Base-by-base conservation (phyloP, 768 basidiomycete species). In the Serendipita sp. region DNA sequence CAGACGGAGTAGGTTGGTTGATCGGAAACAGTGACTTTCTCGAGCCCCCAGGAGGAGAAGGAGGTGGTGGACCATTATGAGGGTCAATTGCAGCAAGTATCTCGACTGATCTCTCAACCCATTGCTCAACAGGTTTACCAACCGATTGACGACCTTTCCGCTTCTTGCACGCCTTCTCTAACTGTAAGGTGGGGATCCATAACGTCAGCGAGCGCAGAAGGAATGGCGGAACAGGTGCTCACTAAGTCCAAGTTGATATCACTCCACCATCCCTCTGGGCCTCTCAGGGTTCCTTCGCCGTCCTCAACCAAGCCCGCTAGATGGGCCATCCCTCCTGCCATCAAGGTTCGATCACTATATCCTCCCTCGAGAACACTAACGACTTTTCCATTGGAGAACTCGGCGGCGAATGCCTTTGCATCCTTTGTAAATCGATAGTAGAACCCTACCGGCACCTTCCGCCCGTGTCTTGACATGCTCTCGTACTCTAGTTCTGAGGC, bases 361-460 rank as follows among this genome's bases (percentile, higher is more conserved):
- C 94, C 95, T 0, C 95, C 95, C 75, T 99, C 95, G 1, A 99
- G 82, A 0, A 97, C 89, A 69, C 90, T 92, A 45, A 98, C 78
- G 3, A 95, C 69, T 46, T 84, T 80, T 0, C 92, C 91, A 1
- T 73, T 70, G 0, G 89, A 83, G 67, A 84, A 84, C 51, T 72
- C 68, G 32, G 86, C 80, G 4, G 87, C 85, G 65, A 99, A 80
- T 0, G 69, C 71, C 63, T 81, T 77, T 0, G 83, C 82, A 68
- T 95, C 92, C 3, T 74, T 78, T 0, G 92, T 84, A 70, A 97
- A 95, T 8, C 83, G 86, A 69, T 86, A 76, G 73, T 88, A 98
- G 74, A 96, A 96, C 0, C 84, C 83, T 0, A 84, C 79, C 0
- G 94, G 94, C 0, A 97, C 91, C 67, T 86, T 87, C n/a, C 92